These are phyloP conservation scores for Alternaria triticimaculans DNA, from an alignment of 2,329 filamentous ascomycete genomes.

Conservation along the genomic window DNA sequence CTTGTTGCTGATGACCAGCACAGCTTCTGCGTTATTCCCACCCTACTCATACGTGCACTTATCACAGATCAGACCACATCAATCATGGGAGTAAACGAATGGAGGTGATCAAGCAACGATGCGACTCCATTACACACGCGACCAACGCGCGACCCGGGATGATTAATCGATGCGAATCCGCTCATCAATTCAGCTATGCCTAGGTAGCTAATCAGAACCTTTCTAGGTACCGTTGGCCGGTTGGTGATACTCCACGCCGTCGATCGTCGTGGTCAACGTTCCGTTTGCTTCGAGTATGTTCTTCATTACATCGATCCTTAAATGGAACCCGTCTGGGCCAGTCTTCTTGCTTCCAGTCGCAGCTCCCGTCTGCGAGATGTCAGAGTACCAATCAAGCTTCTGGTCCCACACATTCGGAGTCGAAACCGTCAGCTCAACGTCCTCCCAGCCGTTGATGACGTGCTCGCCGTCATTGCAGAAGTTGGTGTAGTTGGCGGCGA, in stretches of 20 bases:
- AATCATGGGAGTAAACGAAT: background rate
- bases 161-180: background rate
- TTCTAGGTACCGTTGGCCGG: conserved; percentile 44
- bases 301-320: conserved; percentile 48
- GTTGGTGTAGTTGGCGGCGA: conserved; percentile 47
- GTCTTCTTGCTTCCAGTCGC: conserved; percentile 49
- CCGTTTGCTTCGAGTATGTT: conserved; percentile 55
- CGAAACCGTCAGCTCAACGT: conserved; percentile 32
- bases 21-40: conserved; percentile 60
- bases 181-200: background rate
- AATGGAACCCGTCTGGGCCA: conserved; percentile 48
- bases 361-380: conserved; percentile 46
- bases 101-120: background rate
- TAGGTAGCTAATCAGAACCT: background rate
- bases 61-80: background rate
- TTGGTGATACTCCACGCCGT: conserved; percentile 49
- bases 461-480: conserved; percentile 48
- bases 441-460: conserved; percentile 47
- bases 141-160: background rate
- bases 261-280: conserved; percentile 48
- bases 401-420: conserved; percentile 27
- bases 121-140: background rate
- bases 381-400: conserved; percentile 50
- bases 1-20: conserved; percentile 76
- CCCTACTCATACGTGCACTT: background rate